Evolutionary conservation across 148 eudicot genomes (phyloP), one percentile per base, ranked within the genome.

Genomic region (Hydrangea macrophylla): DNA sequence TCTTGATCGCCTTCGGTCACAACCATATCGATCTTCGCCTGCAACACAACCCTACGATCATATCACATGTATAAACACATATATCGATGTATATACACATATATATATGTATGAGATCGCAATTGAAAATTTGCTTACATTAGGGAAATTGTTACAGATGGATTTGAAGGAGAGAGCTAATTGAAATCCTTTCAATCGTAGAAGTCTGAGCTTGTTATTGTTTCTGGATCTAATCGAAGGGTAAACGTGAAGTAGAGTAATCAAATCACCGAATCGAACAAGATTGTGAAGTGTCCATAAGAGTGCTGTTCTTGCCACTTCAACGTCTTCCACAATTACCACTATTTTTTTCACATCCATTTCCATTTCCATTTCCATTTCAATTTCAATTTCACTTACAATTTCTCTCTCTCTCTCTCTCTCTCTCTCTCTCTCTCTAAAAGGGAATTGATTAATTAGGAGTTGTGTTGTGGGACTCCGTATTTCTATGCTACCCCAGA

Each of bases 11-110:
- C 94, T 74, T 92, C 92, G 17, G 84, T 78, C 63, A 92, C 98
- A n/a, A 92, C 85, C 57, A 88, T 90, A 86, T 90, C 96, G 32
- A 87, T 88, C 79, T 82, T 90, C 68, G 89, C 83, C 98, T 92
- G 96, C 72, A 68, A 73, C 13, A 28, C 55, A 59, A 30, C 63
- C 65, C 56, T 37, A 68, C 27, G 33, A 26, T 22, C 45, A 51
- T 23, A 69, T 59, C 42, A 51, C 28, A 66, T 18, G 48, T 7
- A 68, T 7, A 26, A 36, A 9, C 23, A 25, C 11, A 17, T 28
- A n/a, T 17, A 26, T 63, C 17, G 3, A 15, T 63, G 27, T 26
- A 9, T 63, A 62, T 2, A 17, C 5, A 12, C 23, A 24, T 4
- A 24, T 12, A 9, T 37, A 0, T 20, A 6, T 25, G 23, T 22